A percentile compares a stretch with the other conserved stretches of the same genome.
phyloP scores from a whole-genome alignment of 495 filamentous ascomycete species.

The Baudoinia panamericana region DNA sequence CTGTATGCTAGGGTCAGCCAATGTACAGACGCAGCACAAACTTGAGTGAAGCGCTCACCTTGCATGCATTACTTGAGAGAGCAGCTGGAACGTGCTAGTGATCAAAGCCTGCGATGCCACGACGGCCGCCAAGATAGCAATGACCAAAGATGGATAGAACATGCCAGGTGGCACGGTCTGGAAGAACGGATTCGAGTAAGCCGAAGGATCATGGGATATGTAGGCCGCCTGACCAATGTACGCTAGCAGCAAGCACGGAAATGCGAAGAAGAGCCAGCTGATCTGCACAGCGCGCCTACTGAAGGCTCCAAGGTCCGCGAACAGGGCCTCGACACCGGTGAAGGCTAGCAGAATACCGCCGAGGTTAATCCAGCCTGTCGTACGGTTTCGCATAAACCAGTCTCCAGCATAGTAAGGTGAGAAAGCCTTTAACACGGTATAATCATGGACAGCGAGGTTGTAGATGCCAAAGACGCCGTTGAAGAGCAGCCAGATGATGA shows the following conservation, averaged over 20 bases:
- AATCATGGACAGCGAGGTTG: constrained; percentile 50
- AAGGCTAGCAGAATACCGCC: constrained; percentile 60
- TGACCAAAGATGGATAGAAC: constrained; percentile 50
- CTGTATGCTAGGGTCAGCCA: too few species aligned
- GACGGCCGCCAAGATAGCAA: constrained; percentile 56
- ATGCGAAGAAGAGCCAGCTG: constrained; percentile 51
- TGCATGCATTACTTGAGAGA: constrained; percentile 60
- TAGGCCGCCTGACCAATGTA: constrained; percentile 66
- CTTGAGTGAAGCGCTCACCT: too few species aligned
- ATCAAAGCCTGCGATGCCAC: constrained; percentile 72
- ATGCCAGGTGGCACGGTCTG: constrained; percentile 51
- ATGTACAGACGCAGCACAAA: too few species aligned
- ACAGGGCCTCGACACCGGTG: constrained; percentile 62
- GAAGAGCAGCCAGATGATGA: constrained; percentile 55
- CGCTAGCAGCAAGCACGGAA: constrained; percentile 54
- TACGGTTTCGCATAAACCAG: constrained; percentile 49
- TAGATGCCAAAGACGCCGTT: constrained; percentile 53
- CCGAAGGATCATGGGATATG: constrained; percentile 46
- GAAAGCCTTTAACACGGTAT: constrained; percentile 56
- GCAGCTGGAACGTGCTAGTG: constrained; percentile 57
- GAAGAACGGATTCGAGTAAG: constrained; percentile 61
- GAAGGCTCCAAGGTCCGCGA: constrained; percentile 63
- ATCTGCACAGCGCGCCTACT: constrained; percentile 45
- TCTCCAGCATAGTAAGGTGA: constrained; percentile 49
- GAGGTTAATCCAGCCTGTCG: constrained; percentile 50